A percentile compares a stretch with the other conserved stretches of the same genome.
phyloP scores from a whole-genome alignment of 2,329 filamentous ascomycete genomes.

The Epichloe sp. region DNA sequence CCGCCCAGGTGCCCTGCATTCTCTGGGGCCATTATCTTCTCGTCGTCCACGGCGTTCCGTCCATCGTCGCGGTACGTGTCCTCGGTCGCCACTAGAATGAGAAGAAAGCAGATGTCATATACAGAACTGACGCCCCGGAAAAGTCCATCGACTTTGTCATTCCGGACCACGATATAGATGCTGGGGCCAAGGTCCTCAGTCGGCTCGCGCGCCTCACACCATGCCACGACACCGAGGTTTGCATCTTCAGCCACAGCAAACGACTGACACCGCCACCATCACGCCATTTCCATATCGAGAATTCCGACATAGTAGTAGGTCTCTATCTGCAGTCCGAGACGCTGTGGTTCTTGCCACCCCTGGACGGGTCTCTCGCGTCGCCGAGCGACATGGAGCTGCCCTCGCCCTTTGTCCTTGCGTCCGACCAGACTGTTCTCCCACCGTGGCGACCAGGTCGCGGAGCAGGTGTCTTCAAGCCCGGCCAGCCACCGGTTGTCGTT shows the following conservation, averaged over 20 bases:
- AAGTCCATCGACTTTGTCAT: background rate
- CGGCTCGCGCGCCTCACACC: background rate
- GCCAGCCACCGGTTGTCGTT: background rate
- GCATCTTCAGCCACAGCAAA: background rate
- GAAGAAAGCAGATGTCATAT: background rate
- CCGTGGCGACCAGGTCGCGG: too few relatives aligned
- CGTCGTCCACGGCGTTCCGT: background rate
- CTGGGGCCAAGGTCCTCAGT: background rate
- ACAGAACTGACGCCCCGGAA: background rate
- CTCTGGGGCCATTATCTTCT: slow-evolving; percentile 2
- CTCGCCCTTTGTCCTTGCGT: too few relatives aligned
- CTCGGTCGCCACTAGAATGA: background rate
- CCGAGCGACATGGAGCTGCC: too few relatives aligned
- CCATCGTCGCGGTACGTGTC: background rate
- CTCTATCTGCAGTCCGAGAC: too few relatives aligned
- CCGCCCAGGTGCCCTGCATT: background rate
- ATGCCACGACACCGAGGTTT: background rate
- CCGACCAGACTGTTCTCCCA: too few relatives aligned
- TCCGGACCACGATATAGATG: background rate
- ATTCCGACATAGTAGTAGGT: background rate
- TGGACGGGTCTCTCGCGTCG: too few relatives aligned
- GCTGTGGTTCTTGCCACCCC: too few relatives aligned
- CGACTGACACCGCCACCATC: background rate
- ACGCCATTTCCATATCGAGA: background rate
- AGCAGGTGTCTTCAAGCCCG: too few relatives aligned